phyloP scores from a whole-genome alignment of 495 filamentous ascomycete species.

The Barbatosphaeria neglecta region DNA sequence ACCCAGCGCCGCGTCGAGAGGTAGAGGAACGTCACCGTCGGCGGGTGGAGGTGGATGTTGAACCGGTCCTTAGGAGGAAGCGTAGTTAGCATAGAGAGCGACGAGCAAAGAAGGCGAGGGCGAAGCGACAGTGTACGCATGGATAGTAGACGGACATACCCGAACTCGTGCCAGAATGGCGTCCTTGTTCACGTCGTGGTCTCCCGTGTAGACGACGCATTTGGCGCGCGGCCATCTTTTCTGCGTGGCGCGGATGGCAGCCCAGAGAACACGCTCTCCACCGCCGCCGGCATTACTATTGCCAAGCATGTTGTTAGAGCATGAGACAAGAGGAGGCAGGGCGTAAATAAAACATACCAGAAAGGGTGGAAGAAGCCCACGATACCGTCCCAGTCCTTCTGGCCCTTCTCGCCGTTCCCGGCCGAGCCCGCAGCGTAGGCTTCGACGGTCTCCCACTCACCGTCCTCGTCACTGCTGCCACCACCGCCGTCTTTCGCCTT shows the following conservation, averaged over 20 bases:
- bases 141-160: slow-evolving; percentile 25
- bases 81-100: neutral
- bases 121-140: neutral
- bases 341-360: slow-evolving; percentile 61
- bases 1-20: slow-evolving; percentile 79
- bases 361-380: slow-evolving; percentile 97
- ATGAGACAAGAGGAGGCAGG: neutral
- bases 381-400: slow-evolving; percentile 62
- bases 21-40: slow-evolving; percentile 79
- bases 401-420: slow-evolving; percentile 39
- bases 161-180: slow-evolving; percentile 67
- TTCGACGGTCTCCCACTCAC: slow-evolving; percentile 69
- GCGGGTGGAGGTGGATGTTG: slow-evolving; percentile 79
- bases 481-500: slow-evolving; percentile 13
- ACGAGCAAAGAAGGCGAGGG: neutral
- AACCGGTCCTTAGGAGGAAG: slow-evolving; percentile 55
- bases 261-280: slow-evolving; percentile 94
- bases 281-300: slow-evolving; percentile 86
- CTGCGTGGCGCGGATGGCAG: slow-evolving; percentile 85
- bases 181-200: slow-evolving; percentile 73
- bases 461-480: slow-evolving; percentile 36
- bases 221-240: slow-evolving; percentile 77
- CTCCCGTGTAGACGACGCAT: slow-evolving; percentile 88
- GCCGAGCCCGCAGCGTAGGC: slow-evolving; percentile 37
- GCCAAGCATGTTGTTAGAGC: neutral